Evolutionary conservation across 805 yeast species (phyloP).

Genomic region (Dipodascopsis uninucleata): DNA sequence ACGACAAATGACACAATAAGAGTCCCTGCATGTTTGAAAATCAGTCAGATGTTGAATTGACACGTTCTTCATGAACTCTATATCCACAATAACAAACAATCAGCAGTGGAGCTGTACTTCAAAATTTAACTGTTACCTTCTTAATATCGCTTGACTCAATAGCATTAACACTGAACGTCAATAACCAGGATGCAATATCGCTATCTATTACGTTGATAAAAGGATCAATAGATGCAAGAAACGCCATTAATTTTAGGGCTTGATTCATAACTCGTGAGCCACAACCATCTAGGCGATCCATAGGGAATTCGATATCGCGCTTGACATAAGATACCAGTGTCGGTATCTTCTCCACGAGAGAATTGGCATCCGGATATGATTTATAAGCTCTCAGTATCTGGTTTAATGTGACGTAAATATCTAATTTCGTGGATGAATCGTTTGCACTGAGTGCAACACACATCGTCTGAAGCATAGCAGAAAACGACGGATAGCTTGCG

Average conservation of each 20-base stretch:
- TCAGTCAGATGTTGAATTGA: not conserved
- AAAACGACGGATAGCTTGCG: conserved; percentile 17
- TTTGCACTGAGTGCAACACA: conserved; percentile 16
- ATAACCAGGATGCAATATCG: conserved; percentile 11
- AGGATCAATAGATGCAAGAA: conserved; percentile 3
- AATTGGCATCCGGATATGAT: conserved; percentile 13
- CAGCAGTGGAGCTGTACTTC: not conserved
- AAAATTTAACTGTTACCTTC: conserved; percentile 10
- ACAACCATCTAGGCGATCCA: conserved; percentile 15
- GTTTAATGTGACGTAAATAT: conserved; percentile 14
- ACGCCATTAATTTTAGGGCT: conserved; percentile 15
- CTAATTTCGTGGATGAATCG: conserved; percentile 19
- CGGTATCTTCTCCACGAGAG: conserved; percentile 3
- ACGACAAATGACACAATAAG: conserved; percentile 11
- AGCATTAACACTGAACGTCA: conserved; percentile 4
- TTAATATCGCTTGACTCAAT: conserved; percentile 9
- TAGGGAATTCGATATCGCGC: conserved; percentile 20
- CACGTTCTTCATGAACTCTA: conserved; percentile 3
- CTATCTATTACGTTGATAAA: conserved; percentile 11
- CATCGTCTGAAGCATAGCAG: conserved; percentile 16
- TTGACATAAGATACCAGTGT: conserved; percentile 11
- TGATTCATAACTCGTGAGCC: conserved; percentile 18
- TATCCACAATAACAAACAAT: not conserved
- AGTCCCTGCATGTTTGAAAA: not conserved
- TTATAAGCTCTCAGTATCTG: conserved; percentile 10